Conservation (phyloP, 148 eudicot genomes). For the Vaccinium myrtillus region DNA sequence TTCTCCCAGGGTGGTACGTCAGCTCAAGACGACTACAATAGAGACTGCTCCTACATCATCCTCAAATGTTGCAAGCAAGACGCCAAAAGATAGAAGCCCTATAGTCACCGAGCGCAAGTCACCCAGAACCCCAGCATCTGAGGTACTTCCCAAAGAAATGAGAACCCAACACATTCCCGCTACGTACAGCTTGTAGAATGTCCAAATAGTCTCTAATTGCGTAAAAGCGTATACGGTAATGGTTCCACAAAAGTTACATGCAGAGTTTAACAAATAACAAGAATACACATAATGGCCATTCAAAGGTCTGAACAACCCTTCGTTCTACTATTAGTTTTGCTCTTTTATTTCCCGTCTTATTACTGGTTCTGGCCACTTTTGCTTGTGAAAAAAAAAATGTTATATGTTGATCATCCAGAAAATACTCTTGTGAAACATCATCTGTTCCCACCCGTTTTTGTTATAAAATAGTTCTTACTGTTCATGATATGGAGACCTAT, state of each 20-base stretch:
- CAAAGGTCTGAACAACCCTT: not conserved
- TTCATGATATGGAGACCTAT: too few species aligned
- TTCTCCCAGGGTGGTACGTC: constrained; percentile 50
- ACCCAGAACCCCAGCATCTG: constrained; percentile 55
- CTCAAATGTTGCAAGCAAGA: constrained; percentile 38
- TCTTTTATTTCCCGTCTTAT: not conserved
- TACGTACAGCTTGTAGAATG: not conserved
- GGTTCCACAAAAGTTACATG: not conserved
- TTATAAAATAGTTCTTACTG: not conserved
- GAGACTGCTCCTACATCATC: constrained; percentile 52
- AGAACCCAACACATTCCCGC: not conserved
- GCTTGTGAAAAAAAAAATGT: not conserved
- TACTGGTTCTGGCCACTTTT: too few species aligned
- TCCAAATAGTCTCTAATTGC: not conserved
- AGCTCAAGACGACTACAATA: constrained; percentile 51
- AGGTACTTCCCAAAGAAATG: constrained; percentile 45
- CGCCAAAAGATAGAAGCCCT: constrained; percentile 66
- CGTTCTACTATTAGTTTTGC: not conserved
- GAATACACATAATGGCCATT: not conserved
- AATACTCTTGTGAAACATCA: not conserved
- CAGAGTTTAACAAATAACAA: not conserved
- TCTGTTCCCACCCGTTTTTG: not conserved
- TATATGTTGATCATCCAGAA: too few species aligned
- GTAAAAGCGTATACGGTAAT: not conserved
- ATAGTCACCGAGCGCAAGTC: constrained; percentile 60